A percentile compares a stretch with the other conserved stretches of the same genome.
These are phyloP conservation scores for Pichia sp. DNA, from an alignment of 1,139 yeast genomes.

Conservation along the genomic window DNA sequence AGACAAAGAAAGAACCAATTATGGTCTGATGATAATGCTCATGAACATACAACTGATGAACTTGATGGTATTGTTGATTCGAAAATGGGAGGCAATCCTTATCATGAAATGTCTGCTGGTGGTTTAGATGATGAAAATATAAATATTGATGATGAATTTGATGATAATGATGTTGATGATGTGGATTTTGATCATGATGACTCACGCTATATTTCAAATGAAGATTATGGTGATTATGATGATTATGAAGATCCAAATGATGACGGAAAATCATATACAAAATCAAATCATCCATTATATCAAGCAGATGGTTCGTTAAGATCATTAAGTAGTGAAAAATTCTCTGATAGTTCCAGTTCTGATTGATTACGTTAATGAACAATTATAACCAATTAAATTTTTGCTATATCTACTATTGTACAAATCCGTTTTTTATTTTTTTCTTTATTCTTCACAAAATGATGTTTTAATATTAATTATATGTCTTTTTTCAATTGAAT, in stretches of 20 bases:
- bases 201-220: slow-evolving; percentile 5
- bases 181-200: slow-evolving; percentile 42
- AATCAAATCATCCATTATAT: slow-evolving; percentile 54
- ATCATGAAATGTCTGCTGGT: slow-evolving; percentile 28
- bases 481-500: no score
- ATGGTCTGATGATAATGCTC: slow-evolving; percentile 11
- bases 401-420: neutral
- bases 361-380: slow-evolving; percentile 3
- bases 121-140: slow-evolving; percentile 20
- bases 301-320: slow-evolving; percentile 30
- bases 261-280: slow-evolving; percentile 70
- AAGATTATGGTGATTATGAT: slow-evolving; percentile 39
- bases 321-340: slow-evolving; percentile 18
- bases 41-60: slow-evolving; percentile 10
- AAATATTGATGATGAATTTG: slow-evolving; percentile 15
- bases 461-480: no score
- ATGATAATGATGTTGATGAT: slow-evolving; percentile 16
- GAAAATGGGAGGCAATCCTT: slow-evolving; percentile 29
- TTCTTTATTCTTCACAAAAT: neutral
- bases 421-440: neutral
- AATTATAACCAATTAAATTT: neutral
- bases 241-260: slow-evolving; percentile 78
- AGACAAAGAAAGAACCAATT: slow-evolving; percentile 21
- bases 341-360: slow-evolving; percentile 17
- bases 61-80: slow-evolving; percentile 18